Base-by-base conservation (phyloP, 371 early-diverging fungal genomes). In the Mortierella sp. region DNA sequence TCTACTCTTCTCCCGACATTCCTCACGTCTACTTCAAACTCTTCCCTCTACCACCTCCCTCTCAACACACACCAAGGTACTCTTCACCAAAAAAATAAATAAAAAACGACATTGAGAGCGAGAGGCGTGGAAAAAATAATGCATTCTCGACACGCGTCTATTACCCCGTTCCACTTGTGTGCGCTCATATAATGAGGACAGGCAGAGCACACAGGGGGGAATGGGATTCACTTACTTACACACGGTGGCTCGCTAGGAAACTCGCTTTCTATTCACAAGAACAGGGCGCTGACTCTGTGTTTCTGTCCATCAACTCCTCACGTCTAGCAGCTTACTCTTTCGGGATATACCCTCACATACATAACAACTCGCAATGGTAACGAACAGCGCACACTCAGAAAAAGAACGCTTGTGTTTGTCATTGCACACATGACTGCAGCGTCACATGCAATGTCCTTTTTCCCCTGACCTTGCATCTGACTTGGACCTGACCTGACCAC, bases 401-500 rank as follows among this genome's bases (percentile, higher is more conserved):
- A n/a, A n/a, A n/a, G n/a, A n/a, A n/a, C n/a, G n/a, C 24, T n/a
- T 7, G n/a, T 48, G 6, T 48, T 48, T 44, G 19, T 48, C 34
- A 55, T 19, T 61, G 61, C 37, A 61, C 61, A 34, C 19, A 61
- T 61, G 37, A 61, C 61, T 16, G 61, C 22, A 37, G 61, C 61
- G 61, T 61, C 61, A 61, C 61, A 61, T 61, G 61, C 61, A 37
- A n/a, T n/a, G 10, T 34, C 61, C 61, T 39, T 61, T 34, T 52
- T 61, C 61, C 61, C 61, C 61, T 61, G 61, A 61, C 61, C 61
- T 61, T 22, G 61, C 61, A 61, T 61, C 61, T 61, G 61, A 61
- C 61, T 61, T 31, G 37, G 37, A 39, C 61, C 61, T 61, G 61
- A 61, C 61, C 39, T 61, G 61, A 61, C 61, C 16, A 34, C 31